Evolutionary conservation across 352 stramenopile species (phyloP), one percentile per base, ranked within the genome.

Genomic region (Pythium sp.): DNA sequence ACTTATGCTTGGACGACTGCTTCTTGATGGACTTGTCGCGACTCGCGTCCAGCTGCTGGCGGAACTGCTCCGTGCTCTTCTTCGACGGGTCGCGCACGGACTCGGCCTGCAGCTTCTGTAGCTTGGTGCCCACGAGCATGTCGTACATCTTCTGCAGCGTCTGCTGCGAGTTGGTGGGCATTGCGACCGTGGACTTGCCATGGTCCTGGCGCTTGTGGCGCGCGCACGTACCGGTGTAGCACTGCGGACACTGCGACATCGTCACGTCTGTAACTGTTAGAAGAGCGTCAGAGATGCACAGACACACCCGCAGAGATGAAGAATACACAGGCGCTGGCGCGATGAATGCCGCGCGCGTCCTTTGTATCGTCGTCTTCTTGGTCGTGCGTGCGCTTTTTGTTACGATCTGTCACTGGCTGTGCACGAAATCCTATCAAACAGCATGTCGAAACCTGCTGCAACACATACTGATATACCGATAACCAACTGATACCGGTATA

Each of bases 81-180:
- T 32, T 62, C 2, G 70, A 79, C 64, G 72, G 68, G 67, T 91
- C 81, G 26, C 72, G 59, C 47, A 74, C 68, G 12, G 77, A 78
- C 58, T 90, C 80, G 9, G 79, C 81, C 72, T 90, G 78, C 41
- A 93, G 80, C 69, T 90, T 91, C 69, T 89, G 77, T 24, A 93
- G 68, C 67, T 93, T 90, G 26, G 78, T 73, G 9, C 78, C 79
- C 22, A 93, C 81, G 38, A 91, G 74, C 71, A 87, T 65, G 58
- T 93, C 83, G 71, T 91, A 93, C 67, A 93, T 90, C 66, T 93
- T 93, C 68, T 89, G 68, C 32, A 93, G 70, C 58, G 83, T 93
- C 12, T 79, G 75, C 69, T 90, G 72, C 34, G 82, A 74, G 66
- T 89, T 85, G 14, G 58, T 67, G 36, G 75, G 79, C 65, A 80